Base-by-base conservation (phyloP, 768 basidiomycete species). In the Mycena albidolilacea region DNA sequence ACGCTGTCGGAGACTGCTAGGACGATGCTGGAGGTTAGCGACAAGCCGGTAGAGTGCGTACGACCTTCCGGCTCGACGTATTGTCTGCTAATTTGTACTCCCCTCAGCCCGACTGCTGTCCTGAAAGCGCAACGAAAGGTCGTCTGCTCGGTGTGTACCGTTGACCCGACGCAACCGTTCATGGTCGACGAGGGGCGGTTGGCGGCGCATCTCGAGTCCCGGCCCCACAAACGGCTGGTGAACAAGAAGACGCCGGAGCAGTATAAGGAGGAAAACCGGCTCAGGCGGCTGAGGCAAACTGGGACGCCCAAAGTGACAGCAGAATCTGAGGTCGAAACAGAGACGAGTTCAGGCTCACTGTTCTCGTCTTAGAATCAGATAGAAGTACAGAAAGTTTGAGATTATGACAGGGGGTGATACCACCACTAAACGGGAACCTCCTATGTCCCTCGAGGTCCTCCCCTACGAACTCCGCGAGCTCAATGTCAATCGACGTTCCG, bases 81-180 rank as follows among this genome's bases (percentile, higher is more conserved):
- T 21, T 17, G 19, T 21, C 11, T 38, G 17, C 46, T 71, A 39
- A 23, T 75, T 35, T 46, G 21, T 21, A 19, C 44, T 41, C 59
- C 73, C 35, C 41, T 23, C 68, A 96, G 94, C 73, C 93, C 94
- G 3, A 80, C 81, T 1, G 85, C 86, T 4, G 82, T 90, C 19
- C 81, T 95, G 5, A 79, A 82, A 57, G 89, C 90, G 0, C 87
- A 90, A 62, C 88, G 84, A 67, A 91, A 91, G 75, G 78, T 87
- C 7, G 81, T 89, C 5, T 96, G 95, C 79, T 77, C 85, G 3
- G 79, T 86, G 11, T 96, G 95, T 76, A 95, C 94, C 10, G 67
- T 78, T 5, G 83, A 93, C 67, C 77, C 84, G 2, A 80, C 85
- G 23, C 84, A 86, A 35, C 95, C 95, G 15, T 88, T 93, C 85